These are phyloP conservation scores for Solanum dulcamara DNA, from an alignment of 257 asterid genomes.

Conservation along the genomic window DNA sequence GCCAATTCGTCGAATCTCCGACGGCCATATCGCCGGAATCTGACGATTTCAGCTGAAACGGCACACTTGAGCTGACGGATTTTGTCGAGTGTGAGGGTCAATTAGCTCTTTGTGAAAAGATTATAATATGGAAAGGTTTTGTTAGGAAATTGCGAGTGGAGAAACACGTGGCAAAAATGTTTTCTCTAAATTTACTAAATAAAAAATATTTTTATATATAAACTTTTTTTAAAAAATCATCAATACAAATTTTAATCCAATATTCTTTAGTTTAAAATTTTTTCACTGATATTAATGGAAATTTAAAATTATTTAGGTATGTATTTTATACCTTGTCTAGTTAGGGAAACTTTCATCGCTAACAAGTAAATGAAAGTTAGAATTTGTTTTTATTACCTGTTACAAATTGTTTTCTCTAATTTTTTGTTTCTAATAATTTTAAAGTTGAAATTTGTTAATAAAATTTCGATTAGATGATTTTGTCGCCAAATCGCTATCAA, in stretches of 20 bases:
- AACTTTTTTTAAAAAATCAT: not conserved
- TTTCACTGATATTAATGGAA: not conserved
- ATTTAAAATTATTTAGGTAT: not conserved
- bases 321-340: not conserved
- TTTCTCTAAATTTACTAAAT: not conserved
- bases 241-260: not conserved
- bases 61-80: not conserved
- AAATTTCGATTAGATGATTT: not conserved
- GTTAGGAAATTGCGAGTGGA: not conserved
- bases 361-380: too few species aligned
- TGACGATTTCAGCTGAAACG: conserved; percentile 4
- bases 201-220: not conserved
- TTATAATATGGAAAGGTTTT: not conserved
- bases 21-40: conserved; percentile 30
- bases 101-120: not conserved
- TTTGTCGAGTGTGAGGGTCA: not conserved
- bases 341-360: not conserved
- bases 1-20: conserved; percentile 28
- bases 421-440: not conserved
- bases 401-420: not conserved
- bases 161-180: not conserved
- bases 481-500: not conserved
- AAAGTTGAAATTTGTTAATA: not conserved
- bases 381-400: not conserved
- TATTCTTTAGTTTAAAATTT: not conserved